Evolutionary conservation across 345 rosid species (phyloP).

Genomic region (Mallotus nudiflorus): DNA sequence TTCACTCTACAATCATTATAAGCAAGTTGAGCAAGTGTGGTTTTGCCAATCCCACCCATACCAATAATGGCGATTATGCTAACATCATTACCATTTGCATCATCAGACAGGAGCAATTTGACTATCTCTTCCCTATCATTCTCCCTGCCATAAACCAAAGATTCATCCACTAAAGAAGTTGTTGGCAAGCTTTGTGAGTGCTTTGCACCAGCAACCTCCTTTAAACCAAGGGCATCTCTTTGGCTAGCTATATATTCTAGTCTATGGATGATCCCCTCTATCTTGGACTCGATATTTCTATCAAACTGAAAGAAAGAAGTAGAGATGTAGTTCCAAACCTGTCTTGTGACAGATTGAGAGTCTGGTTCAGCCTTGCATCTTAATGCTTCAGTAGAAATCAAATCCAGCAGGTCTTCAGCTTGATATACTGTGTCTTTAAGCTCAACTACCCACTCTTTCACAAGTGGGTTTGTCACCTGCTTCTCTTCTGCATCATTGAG

Average conservation of each 20-base stretch:
- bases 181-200: neutral
- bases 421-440: slow-evolving; percentile 10
- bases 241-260: slow-evolving; percentile 1
- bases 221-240: slow-evolving; percentile 1
- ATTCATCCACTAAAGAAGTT: slow-evolving; percentile 1
- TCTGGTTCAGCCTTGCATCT: neutral
- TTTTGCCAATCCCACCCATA: no score
- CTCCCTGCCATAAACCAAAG: no score
- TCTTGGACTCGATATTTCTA: neutral
- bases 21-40: slow-evolving; percentile 7
- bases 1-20: neutral
- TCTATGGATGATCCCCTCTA: neutral
- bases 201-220: neutral
- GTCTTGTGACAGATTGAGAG: neutral
- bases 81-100: neutral
- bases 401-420: slow-evolving; percentile 21
- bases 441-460: slow-evolving; percentile 12
- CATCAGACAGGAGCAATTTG: neutral
- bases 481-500: slow-evolving; percentile 21
- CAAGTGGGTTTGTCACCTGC: neutral
- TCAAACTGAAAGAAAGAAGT: neutral
- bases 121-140: slow-evolving; percentile 20
- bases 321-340: slow-evolving; percentile 6
- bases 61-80: slow-evolving; percentile 16
- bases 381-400: slow-evolving; percentile 2